These are phyloP conservation scores for Nigrospora sphaerica DNA, from an alignment of 2,329 filamentous ascomycete genomes.

Conservation along the genomic window DNA sequence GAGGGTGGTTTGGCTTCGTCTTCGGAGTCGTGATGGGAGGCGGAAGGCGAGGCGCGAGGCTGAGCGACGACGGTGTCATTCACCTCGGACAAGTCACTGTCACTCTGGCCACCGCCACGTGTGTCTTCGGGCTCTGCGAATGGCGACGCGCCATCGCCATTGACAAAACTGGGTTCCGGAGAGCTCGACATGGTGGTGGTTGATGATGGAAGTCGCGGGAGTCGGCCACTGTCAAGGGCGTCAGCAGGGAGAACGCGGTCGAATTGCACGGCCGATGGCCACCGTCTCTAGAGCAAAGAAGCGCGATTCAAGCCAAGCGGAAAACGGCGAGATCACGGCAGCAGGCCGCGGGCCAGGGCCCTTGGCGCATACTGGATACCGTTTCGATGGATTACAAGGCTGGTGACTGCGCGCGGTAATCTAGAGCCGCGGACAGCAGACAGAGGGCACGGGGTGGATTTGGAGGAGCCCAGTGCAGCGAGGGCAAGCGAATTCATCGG, in stretches of 20 bases:
- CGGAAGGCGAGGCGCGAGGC: constrained; percentile 35
- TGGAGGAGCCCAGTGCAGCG: constrained; percentile 15
- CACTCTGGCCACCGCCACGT: constrained; percentile 43
- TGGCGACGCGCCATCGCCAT: constrained; percentile 55
- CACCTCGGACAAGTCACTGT: constrained; percentile 71
- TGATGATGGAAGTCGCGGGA: constrained; percentile 50
- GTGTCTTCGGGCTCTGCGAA: constrained; percentile 36
- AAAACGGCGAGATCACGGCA: constrained; percentile 24
- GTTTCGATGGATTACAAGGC: constrained; percentile 1
- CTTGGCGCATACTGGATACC: constrained; percentile 26
- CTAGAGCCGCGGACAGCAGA: constrained; percentile 13
- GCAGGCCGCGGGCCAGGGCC: constrained; percentile 25
- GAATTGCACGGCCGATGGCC: not conserved
- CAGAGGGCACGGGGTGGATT: constrained; percentile 9
- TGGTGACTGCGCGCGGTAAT: constrained; percentile 32
- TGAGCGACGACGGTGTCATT: constrained; percentile 47
- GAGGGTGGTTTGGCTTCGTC: constrained; percentile 27
- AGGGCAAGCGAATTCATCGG: constrained; percentile 16
- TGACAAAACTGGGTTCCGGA: constrained; percentile 54
- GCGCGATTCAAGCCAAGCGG: constrained; percentile 25
- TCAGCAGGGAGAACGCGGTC: constrained; percentile 30
- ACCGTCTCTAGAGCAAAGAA: too few relatives aligned
- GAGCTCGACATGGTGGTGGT: constrained; percentile 53
- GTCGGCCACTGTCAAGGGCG: constrained; percentile 52
- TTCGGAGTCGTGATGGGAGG: constrained; percentile 21